phyloP scores from a whole-genome alignment of 75 land plant species.

The Selaginella moellendorffii region DNA sequence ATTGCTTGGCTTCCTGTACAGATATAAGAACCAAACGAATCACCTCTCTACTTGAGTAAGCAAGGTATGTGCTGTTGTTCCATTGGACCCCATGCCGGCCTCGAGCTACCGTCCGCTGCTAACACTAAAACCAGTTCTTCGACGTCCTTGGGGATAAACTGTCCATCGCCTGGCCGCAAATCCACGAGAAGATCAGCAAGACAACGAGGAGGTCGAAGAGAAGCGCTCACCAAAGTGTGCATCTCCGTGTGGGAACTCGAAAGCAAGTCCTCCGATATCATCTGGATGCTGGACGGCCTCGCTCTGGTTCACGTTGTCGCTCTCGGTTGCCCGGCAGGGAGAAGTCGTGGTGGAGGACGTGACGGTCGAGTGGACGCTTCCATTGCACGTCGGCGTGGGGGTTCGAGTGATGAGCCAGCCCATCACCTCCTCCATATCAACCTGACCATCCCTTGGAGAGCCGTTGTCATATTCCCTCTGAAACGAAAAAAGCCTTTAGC shows the following conservation, averaged over 20 bases:
- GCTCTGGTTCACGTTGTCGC: neutral
- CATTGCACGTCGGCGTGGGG: constrained; percentile 19
- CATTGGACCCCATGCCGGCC: neutral
- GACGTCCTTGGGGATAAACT: neutral
- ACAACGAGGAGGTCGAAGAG: neutral
- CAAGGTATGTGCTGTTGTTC: neutral
- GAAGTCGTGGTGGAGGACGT: constrained; percentile 12
- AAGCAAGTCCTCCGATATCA: neutral
- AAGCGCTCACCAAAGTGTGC: neutral
- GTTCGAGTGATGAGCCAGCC: constrained; percentile 17
- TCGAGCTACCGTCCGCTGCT: neutral
- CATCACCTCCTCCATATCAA: constrained; percentile 25
- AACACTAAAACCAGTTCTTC: neutral
- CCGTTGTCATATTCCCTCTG: constrained; percentile 10
- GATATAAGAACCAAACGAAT: too few relatives aligned
- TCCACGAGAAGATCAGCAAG: neutral
- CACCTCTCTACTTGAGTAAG: too few relatives aligned
- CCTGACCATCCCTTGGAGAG: constrained; percentile 19
- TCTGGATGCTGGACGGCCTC: neutral
- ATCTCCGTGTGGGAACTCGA: neutral
- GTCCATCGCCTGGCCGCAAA: neutral
- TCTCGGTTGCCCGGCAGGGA: neutral
- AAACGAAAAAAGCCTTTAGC: neutral
- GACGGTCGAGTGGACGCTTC: constrained; percentile 13
- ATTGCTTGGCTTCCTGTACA: too few relatives aligned